phyloP scores from a whole-genome alignment of 345 rosid species.

The Rhodamnia rubescens region DNA sequence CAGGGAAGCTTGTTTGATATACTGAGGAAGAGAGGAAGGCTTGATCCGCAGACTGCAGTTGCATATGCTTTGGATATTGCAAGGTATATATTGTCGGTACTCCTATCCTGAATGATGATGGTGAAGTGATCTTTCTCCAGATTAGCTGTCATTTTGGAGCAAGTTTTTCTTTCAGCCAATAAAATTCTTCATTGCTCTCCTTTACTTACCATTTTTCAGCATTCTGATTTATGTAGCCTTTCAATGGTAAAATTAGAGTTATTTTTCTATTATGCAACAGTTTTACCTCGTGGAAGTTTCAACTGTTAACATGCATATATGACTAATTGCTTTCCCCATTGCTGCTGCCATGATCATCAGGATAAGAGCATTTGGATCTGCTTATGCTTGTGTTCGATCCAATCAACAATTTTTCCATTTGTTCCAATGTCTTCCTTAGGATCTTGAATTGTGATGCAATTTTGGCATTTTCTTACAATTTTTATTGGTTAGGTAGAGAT shows the following conservation, averaged over 20 bases:
- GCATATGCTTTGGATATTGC: constrained; percentile 57
- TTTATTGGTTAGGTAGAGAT: background rate
- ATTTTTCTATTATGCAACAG: background rate
- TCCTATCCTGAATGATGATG: background rate
- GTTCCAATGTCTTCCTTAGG: background rate
- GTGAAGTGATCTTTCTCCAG: background rate
- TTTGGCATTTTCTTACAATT: background rate
- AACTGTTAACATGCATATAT: background rate
- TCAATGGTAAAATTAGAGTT: background rate
- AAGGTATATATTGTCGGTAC: constrained; percentile 18
- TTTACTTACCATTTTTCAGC: background rate
- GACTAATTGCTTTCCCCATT: background rate
- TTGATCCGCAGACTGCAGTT: constrained; percentile 39
- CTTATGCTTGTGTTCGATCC: background rate
- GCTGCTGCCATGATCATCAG: background rate
- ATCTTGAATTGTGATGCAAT: background rate
- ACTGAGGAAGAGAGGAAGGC: constrained; percentile 38
- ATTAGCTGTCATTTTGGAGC: background rate
- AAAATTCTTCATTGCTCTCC: background rate
- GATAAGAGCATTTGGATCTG: background rate
- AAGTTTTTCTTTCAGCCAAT: background rate
- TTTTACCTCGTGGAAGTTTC: background rate
- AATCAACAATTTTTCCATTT: background rate
- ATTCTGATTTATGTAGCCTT: background rate
- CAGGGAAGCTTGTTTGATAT: constrained; percentile 58